These are phyloP conservation scores for Xylaria scruposa DNA, from an alignment of 495 filamentous ascomycete genomes.

Conservation along the genomic window DNA sequence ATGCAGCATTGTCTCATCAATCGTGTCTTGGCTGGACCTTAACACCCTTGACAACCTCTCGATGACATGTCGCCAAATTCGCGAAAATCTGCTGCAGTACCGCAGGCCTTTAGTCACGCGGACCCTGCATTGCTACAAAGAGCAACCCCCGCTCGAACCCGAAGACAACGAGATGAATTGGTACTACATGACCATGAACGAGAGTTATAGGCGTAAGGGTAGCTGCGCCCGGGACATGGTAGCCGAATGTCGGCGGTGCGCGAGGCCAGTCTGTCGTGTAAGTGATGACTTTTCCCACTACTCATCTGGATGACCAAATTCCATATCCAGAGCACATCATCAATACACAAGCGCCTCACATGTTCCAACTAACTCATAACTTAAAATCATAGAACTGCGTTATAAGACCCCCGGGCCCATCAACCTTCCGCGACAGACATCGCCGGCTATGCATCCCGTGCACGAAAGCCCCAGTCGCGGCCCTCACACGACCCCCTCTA, in stretches of 20 bases:
- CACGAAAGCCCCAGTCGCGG: slow-evolving; percentile 65
- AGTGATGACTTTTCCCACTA: slow-evolving; percentile 32
- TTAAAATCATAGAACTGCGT: slow-evolving; percentile 74
- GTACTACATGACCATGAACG: slow-evolving; percentile 56
- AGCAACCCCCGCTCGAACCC: slow-evolving; percentile 56
- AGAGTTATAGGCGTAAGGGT: slow-evolving; percentile 64
- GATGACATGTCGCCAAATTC: slow-evolving; percentile 79
- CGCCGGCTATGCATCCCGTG: slow-evolving; percentile 81
- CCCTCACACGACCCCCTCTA: slow-evolving; percentile 46
- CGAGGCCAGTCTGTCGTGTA: slow-evolving; percentile 79
- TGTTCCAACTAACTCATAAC: not conserved
- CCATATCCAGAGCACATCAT: not conserved
- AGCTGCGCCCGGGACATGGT: slow-evolving; percentile 87
- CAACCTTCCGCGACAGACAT: slow-evolving; percentile 69
- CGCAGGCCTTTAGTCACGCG: slow-evolving; percentile 72
- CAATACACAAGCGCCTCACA: not conserved
- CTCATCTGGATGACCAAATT: not conserved
- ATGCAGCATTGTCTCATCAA: slow-evolving; percentile 73
- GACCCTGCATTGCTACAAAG: slow-evolving; percentile 80
- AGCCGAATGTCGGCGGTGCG: slow-evolving; percentile 77
- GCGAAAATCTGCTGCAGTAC: slow-evolving; percentile 75
- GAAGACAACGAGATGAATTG: slow-evolving; percentile 57
- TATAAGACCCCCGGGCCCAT: slow-evolving; percentile 71
- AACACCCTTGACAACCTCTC: slow-evolving; percentile 84
- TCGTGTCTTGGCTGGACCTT: slow-evolving; percentile 78